These are phyloP conservation scores for Talaromyces adpressus DNA, from an alignment of 495 filamentous ascomycete genomes.

Conservation along the genomic window DNA sequence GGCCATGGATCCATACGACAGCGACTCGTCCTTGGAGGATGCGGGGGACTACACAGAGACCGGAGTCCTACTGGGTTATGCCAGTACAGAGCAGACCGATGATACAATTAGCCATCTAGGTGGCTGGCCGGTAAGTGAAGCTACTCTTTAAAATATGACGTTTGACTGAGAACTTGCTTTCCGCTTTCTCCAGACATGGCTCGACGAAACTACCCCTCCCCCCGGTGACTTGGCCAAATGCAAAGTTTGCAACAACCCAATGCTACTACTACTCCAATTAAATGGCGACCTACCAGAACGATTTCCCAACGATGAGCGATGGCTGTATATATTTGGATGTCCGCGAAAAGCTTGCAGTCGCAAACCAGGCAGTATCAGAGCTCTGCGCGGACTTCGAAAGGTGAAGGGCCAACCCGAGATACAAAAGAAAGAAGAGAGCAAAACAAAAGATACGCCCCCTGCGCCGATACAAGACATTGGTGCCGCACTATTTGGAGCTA, in stretches of 20 bases:
- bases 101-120: constrained; percentile 88
- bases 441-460: constrained; percentile 15
- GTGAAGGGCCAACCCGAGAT: constrained; percentile 21
- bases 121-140: constrained; percentile 62
- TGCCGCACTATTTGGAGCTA: constrained; percentile 46
- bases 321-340: constrained; percentile 81
- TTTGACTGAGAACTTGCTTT: neutral
- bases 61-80: constrained; percentile 84
- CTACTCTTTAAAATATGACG: no score
- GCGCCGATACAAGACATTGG: constrained; percentile 47
- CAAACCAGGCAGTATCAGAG: constrained; percentile 73
- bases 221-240: constrained; percentile 76
- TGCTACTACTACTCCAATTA: constrained; percentile 82
- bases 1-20: constrained; percentile 75
- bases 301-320: constrained; percentile 77
- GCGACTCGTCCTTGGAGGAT: constrained; percentile 63
- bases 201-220: constrained; percentile 60
- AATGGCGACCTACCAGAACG: constrained; percentile 83
- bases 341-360: constrained; percentile 70
- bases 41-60: constrained; percentile 71
- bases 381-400: constrained; percentile 55
- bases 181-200: constrained; percentile 59
- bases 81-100: constrained; percentile 71
- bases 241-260: constrained; percentile 77
- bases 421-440: constrained; percentile 31